Evolutionary conservation across 179 eudicot species (phyloP).

Genomic region (Corrigiola litoralis): DNA sequence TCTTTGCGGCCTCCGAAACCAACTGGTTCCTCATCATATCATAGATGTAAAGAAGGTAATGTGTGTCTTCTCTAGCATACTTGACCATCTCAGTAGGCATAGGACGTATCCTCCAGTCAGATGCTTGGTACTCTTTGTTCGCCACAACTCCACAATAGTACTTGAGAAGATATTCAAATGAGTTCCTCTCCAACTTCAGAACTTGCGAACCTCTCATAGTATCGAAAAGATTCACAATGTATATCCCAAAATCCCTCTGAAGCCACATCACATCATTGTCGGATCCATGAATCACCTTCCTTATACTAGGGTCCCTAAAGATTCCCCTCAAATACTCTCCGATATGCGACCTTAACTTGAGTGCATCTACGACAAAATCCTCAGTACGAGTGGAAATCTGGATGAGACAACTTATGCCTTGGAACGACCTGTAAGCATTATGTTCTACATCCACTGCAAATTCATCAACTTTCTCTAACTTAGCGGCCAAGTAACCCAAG

Average conservation of each 20-base stretch:
- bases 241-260: slow-evolving; percentile 11
- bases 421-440: not conserved
- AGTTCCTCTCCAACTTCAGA: not conserved
- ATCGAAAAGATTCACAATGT: slow-evolving; percentile 5
- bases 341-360: not conserved
- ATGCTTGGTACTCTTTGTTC: slow-evolving; percentile 1
- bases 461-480: not conserved
- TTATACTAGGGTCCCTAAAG: slow-evolving; percentile 6
- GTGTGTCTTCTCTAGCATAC: slow-evolving; percentile 5
- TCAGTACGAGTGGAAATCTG: slow-evolving; percentile 5
- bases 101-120: slow-evolving; percentile 8
- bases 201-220: slow-evolving; percentile 5
- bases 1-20: not conserved
- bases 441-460: slow-evolving; percentile 17
- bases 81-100: not conserved
- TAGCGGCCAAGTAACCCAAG: not conserved
- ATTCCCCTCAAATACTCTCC: not conserved
- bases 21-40: not conserved
- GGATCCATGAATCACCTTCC: slow-evolving; percentile 8
- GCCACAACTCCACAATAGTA: not conserved
- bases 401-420: slow-evolving; percentile 17
- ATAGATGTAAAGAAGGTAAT: not conserved
- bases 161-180: not conserved
- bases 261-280: not conserved
- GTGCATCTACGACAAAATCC: slow-evolving; percentile 13